These are phyloP conservation scores for Tremella mesenterica DNA, from an alignment of 768 basidiomycete species.

Conservation along the genomic window DNA sequence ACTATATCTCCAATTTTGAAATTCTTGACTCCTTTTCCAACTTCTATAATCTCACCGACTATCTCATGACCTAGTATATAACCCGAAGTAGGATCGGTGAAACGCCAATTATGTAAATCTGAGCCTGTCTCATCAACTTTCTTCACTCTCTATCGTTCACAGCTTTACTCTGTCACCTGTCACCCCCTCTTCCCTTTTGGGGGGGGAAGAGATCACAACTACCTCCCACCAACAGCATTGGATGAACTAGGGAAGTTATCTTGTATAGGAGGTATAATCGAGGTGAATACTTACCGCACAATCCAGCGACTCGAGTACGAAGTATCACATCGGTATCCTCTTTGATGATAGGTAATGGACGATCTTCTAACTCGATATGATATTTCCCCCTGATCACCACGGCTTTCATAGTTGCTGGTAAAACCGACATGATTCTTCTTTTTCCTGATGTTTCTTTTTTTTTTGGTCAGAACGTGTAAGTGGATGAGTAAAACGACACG, in stretches of 20 bases:
- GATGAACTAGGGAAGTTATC: too few relatives aligned
- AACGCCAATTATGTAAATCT: conserved; percentile 34
- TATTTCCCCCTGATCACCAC: conserved; percentile 21
- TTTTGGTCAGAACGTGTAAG: too few relatives aligned
- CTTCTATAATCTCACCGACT: conserved; percentile 21
- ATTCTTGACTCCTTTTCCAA: conserved; percentile 34
- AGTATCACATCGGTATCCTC: conserved; percentile 25
- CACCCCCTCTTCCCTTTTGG: too few relatives aligned
- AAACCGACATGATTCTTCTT: too few relatives aligned
- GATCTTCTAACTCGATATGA: conserved; percentile 15
- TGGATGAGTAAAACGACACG: too few relatives aligned
- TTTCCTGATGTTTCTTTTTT: too few relatives aligned
- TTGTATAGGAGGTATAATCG: not conserved
- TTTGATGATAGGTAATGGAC: conserved; percentile 20
- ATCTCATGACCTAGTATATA: conserved; percentile 39
- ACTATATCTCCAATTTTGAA: conserved; percentile 44
- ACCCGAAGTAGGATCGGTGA: conserved; percentile 3
- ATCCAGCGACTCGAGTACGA: conserved; percentile 25
- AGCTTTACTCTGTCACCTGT: not conserved
- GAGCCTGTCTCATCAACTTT: conserved; percentile 17
- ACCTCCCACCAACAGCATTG: too few relatives aligned
- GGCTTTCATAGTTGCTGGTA: conserved; percentile 20
- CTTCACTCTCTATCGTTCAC: not conserved
- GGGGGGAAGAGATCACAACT: too few relatives aligned
- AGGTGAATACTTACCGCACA: conserved; percentile 30